Evolutionary conservation across 176 grass and related monocot genomes (phyloP).

Genomic region (Aegilops longissima): DNA sequence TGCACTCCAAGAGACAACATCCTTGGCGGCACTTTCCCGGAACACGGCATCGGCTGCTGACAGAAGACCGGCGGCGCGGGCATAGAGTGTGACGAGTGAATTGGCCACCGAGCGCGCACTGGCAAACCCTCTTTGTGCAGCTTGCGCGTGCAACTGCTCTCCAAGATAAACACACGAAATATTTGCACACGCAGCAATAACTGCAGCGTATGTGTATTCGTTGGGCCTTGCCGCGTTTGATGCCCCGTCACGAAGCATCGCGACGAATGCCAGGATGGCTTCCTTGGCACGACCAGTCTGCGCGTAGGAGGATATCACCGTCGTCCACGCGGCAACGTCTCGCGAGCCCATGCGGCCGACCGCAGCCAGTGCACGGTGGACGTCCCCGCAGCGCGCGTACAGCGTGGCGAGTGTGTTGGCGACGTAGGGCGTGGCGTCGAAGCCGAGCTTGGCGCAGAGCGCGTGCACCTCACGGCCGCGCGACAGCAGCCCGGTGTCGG

Average conservation of each 20-base stretch:
- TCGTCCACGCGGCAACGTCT: neutral
- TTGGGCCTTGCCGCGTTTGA: constrained; percentile 37
- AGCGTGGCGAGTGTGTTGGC: constrained; percentile 56
- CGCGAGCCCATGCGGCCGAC: constrained; percentile 37
- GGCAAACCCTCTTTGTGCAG: constrained; percentile 36
- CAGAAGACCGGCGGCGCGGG: constrained; percentile 27
- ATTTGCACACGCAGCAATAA: constrained; percentile 53
- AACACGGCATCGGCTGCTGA: constrained; percentile 43
- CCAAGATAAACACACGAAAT: constrained; percentile 20
- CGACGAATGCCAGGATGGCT: constrained; percentile 40
- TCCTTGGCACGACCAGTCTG: constrained; percentile 10
- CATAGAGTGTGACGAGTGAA: constrained; percentile 62
- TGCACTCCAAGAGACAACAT: constrained; percentile 68
- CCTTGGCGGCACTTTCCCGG: constrained; percentile 38
- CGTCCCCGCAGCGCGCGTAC: constrained; percentile 41
- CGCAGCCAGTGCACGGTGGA: constrained; percentile 11
- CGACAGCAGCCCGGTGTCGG: neutral
- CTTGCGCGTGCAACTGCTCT: constrained; percentile 58
- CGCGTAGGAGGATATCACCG: constrained; percentile 7
- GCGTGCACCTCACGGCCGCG: constrained; percentile 69
- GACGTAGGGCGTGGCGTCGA: constrained; percentile 50
- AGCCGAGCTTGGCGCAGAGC: constrained; percentile 44
- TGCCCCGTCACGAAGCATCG: constrained; percentile 33
- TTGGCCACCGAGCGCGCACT: constrained; percentile 45
- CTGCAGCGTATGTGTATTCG: constrained; percentile 60